A percentile compares a stretch with the other conserved stretches of the same genome.
Conservation (phyloP, 108 stramenopile species). For the Nitzschia sp. region DNA sequence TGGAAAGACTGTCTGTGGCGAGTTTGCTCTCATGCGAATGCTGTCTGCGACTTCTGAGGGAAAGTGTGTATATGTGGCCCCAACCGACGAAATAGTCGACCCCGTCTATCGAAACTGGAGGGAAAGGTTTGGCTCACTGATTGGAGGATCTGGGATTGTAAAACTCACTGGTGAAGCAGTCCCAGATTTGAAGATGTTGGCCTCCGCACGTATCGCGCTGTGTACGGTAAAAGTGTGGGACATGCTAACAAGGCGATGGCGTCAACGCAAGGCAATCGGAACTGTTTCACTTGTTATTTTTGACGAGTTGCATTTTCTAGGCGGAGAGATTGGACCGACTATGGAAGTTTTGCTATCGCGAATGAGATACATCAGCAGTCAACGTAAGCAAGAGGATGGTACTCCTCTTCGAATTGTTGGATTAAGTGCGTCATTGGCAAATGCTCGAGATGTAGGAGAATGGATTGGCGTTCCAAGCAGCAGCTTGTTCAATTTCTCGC, state of each 20-base stretch:
- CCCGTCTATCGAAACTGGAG: constrained; percentile 75
- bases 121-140: constrained; percentile 67
- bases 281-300: constrained; percentile 87
- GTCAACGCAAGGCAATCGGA: constrained; percentile 91
- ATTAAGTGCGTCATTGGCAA: constrained; percentile 90
- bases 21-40: constrained; percentile 94
- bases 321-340: constrained; percentile 84
- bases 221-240: constrained; percentile 92
- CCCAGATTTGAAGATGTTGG: constrained; percentile 84
- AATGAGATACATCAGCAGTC: constrained; percentile 89
- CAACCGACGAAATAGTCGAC: constrained; percentile 82
- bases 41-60: constrained; percentile 71
- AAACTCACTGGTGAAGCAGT: constrained; percentile 87
- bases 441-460: constrained; percentile 96
- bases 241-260: constrained; percentile 90
- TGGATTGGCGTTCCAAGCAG: constrained; percentile 93
- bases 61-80: constrained; percentile 92
- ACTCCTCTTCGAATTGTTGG: constrained; percentile 85
- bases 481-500: constrained; percentile 93
- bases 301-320: constrained; percentile 97
- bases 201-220: constrained; percentile 73
- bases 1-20: constrained; percentile 89
- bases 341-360: constrained; percentile 96
- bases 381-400: constrained; percentile 53
- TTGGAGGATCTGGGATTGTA: constrained; percentile 64